Conservation (phyloP, 164 flowering plant species). For the Pachysandra terminalis region DNA sequence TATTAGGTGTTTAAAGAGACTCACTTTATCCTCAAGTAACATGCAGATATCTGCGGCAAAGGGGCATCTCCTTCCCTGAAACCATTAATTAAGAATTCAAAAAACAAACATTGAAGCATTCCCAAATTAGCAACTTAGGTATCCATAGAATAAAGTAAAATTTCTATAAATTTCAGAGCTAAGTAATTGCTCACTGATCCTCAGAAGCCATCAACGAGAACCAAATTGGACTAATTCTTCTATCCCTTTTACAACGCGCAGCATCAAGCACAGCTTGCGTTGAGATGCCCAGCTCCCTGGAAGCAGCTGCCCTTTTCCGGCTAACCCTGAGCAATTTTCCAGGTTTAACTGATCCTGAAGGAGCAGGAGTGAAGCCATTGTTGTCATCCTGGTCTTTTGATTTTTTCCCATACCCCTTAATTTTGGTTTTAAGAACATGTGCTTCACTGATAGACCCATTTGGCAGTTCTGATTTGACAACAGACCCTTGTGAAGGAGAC, state of each 20-base stretch:
- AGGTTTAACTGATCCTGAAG: slow-evolving; percentile 45
- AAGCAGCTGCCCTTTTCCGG: slow-evolving; percentile 39
- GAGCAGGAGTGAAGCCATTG: slow-evolving; percentile 20
- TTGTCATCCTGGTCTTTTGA: slow-evolving; percentile 43
- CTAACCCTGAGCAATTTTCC: slow-evolving; percentile 46
- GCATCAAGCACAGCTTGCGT: slow-evolving; percentile 56
- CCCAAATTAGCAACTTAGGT: not conserved
- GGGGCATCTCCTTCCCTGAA: slow-evolving; percentile 64
- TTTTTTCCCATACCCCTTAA: slow-evolving; percentile 41
- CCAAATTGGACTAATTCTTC: slow-evolving; percentile 73
- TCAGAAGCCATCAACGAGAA: slow-evolving; percentile 75
- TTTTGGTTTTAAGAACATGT: slow-evolving; percentile 35
- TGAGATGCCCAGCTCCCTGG: slow-evolving; percentile 26
- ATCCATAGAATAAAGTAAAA: not conserved
- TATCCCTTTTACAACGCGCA: slow-evolving; percentile 29
- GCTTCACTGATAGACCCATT: slow-evolving; percentile 26
- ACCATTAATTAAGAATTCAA: slow-evolving; percentile 15
- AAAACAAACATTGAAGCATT: not conserved
- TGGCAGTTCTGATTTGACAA: slow-evolving; percentile 32
- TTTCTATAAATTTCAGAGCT: not conserved
- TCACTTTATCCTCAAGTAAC: slow-evolving; percentile 61
- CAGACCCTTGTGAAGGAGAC: slow-evolving; percentile 40
- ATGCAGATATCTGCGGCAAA: slow-evolving; percentile 50
- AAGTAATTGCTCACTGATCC: slow-evolving; percentile 58
- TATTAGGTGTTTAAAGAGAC: slow-evolving; percentile 20